Base-by-base conservation (phyloP, 2,329 filamentous ascomycete genomes). In the Penicillium brevicompactum region DNA sequence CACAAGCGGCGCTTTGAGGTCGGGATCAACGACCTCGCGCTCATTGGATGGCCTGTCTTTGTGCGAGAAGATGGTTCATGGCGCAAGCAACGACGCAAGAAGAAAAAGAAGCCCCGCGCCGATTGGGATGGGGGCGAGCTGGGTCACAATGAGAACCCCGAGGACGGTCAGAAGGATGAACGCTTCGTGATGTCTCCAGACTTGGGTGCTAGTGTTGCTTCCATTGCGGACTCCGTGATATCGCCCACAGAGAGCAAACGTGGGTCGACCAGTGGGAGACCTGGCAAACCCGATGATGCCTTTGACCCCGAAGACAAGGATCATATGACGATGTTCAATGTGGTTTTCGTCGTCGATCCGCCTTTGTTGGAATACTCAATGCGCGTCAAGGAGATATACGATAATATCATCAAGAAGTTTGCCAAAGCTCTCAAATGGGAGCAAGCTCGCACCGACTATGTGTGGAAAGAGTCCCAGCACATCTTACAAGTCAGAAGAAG, bases 271-370 rank as follows among this genome's bases (percentile, higher is more conserved):
- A 66, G 65, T 53, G 61, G 48, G 31, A 61, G 62, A 48, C 49
- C 59, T 7, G 63, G 60, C 16, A 69, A 63, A 47, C 42, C 59
- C 4, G 62, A 64, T 42, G 68, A 67, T 43, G 55, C 61, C 5
- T 41, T 65, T 40, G 70, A 74, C 47, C 54, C 58, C 0, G 67
- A 70, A 45, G 78, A 80, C 48, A 81, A 79, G 56, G 77, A 84
- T 55, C 84, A 85, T 45, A 92, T 97, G 90, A 92, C 88, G 59
- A 97, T 97, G 93, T 99, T 99, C 76, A 96, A 97, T 72, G 84
- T 97, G 10, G 92, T 97, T 22, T 97, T 97, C 72, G 90, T 96
- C 48, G 79, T 97, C 61, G 89, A 91, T 62, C 90, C 92, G 3
- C 88, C 87, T 47, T 85, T 87, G 49, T 80, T 92, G 53, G 90